These are phyloP conservation scores for Torulaspora globosa DNA, from an alignment of 1,139 yeast genomes.

Conservation along the genomic window DNA sequence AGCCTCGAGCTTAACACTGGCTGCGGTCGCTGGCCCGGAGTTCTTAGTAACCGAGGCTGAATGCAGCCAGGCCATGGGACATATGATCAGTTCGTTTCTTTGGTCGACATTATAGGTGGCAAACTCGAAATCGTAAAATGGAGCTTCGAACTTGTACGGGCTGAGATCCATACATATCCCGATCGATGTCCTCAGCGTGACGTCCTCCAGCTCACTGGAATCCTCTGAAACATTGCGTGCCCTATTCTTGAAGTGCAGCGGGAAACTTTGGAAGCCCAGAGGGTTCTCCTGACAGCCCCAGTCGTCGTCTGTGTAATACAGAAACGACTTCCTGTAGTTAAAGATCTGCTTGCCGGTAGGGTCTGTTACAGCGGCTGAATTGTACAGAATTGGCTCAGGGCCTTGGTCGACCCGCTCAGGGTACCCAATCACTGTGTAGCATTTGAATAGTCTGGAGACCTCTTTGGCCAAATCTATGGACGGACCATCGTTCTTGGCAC, in stretches of 20 bases:
- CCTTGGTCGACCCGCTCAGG: constrained; percentile 50
- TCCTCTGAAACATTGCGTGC: constrained; percentile 12
- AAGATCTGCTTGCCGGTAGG: constrained; percentile 56
- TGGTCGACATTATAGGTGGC: constrained; percentile 50
- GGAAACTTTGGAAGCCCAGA: constrained; percentile 44
- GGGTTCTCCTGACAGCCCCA: constrained; percentile 83
- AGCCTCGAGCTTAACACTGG: constrained; percentile 11
- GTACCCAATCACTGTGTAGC: constrained; percentile 77
- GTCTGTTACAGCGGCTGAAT: constrained; percentile 65
- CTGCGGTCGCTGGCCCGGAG: constrained; percentile 19
- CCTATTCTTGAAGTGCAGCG: constrained; percentile 19
- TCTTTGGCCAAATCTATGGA: constrained; percentile 55
- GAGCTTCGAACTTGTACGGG: constrained; percentile 79
- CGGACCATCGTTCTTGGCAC: constrained; percentile 43
- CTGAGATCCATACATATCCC: constrained; percentile 97
- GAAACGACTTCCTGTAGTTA: constrained; percentile 72
- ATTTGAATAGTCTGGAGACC: constrained; percentile 48
- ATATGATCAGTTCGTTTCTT: constrained; percentile 52
- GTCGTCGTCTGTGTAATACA: constrained; percentile 71
- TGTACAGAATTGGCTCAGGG: constrained; percentile 45
- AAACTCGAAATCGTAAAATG: constrained; percentile 72
- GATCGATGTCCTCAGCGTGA: constrained; percentile 46
- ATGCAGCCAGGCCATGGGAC: constrained; percentile 90
- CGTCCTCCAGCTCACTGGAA: constrained; percentile 20
- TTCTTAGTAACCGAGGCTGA: constrained; percentile 40